Evolutionary conservation across 352 stramenopile species (phyloP).

Genomic region (Globisporangium cederbergense): DNA sequence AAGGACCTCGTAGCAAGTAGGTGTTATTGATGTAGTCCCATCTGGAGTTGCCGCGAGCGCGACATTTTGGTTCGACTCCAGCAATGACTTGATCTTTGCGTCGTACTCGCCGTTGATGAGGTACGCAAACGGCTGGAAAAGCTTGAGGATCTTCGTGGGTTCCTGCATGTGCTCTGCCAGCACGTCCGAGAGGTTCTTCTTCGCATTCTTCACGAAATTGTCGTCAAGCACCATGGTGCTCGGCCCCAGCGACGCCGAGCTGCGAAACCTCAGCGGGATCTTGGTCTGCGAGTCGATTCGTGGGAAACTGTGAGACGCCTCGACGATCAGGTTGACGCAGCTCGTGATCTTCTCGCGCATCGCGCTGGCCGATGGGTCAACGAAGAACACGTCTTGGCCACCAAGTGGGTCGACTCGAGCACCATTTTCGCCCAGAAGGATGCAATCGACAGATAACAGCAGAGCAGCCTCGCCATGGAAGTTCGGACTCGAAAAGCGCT

Average conservation of each 20-base stretch:
- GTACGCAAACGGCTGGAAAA: constrained; percentile 72
- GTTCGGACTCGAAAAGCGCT: constrained; percentile 47
- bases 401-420: constrained; percentile 9
- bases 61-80: constrained; percentile 30
- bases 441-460: constrained; percentile 57
- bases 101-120: constrained; percentile 84
- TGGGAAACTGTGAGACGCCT: constrained; percentile 85
- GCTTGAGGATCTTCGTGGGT: constrained; percentile 57
- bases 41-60: neutral
- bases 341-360: constrained; percentile 63
- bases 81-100: constrained; percentile 43
- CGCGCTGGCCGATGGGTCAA: constrained; percentile 50
- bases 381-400: constrained; percentile 42
- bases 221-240: constrained; percentile 82
- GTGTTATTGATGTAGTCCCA: neutral
- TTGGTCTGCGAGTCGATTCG: constrained; percentile 84
- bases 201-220: constrained; percentile 69
- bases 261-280: constrained; percentile 60
- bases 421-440: constrained; percentile 9
- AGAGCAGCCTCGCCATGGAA: constrained; percentile 63
- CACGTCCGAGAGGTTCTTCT: constrained; percentile 51
- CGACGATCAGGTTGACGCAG: constrained; percentile 70
- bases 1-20: constrained; percentile 44
- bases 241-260: constrained; percentile 61
- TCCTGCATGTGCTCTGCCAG: constrained; percentile 65